Base-by-base conservation (phyloP, 78 protist species). In the Dictyostelium purpureum region DNA sequence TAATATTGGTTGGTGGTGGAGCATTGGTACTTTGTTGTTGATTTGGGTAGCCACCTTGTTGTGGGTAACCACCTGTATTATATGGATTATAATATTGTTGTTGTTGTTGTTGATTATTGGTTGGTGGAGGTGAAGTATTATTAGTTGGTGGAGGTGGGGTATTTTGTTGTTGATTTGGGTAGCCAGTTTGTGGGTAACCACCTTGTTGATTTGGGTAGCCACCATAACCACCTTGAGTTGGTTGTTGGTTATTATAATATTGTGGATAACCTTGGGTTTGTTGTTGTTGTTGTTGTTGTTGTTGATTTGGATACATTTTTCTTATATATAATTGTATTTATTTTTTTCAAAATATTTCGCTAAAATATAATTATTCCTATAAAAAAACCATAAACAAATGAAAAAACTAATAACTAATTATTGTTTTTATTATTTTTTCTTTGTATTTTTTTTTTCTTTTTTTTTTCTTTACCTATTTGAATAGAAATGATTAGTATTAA, bases 91-190 rank as follows among this genome's bases (percentile, higher is more conserved):
- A 35, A 67, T 67, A 35, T 38, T 38, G 76, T 37, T 47, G 33
- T 77, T 33, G 49, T 75, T 75, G 81, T 75, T n/a, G 70, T 77
- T 45, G 81, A 75, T 47, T 6, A 14, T 14, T 12, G n/a, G n/a
- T n/a, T 19, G 12, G 5, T 61, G 70, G 70, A 31, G 70, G 70
- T 28, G n/a, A 38, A 31, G n/a, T n/a, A n/a, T n/a, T n/a, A n/a
- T n/a, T n/a, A n/a, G n/a, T n/a, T n/a, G 70, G 26, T 61, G 70
- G 70, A 31, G 70, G 2, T 10, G 2, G 10, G 18, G 37, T 21
- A 18, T 5, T 40, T 43, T 45, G 61, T 70, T 11, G 45, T 43
- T 26, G 63, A 45, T 45, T 45, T 19, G 59, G 47, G 28, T 24
- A 71, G 37, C 59, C 52, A 31, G 21, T 33, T 71, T 40, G 56